These are phyloP conservation scores for Naganishia vishniacii DNA, from an alignment of 768 basidiomycete species.

Conservation along the genomic window DNA sequence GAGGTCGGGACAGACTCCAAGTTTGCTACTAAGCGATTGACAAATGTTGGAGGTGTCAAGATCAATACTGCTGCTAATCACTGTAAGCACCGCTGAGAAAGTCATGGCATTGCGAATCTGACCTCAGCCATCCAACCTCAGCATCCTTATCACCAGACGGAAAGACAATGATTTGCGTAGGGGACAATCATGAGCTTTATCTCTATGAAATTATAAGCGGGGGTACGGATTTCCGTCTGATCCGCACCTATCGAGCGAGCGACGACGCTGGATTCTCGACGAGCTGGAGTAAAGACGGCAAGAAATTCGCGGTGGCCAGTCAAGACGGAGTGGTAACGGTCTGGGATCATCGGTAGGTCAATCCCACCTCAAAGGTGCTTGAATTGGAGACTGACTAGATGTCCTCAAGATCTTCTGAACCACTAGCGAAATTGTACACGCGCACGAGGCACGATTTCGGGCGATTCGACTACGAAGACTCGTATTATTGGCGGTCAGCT, in stretches of 20 bases:
- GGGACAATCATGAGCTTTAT: conserved; percentile 80
- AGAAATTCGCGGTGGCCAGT: conserved; percentile 47
- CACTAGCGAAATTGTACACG: conserved; percentile 42
- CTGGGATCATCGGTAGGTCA: conserved; percentile 43
- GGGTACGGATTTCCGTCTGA: conserved; percentile 56
- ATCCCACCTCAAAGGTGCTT: no score
- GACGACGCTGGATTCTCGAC: conserved; percentile 46
- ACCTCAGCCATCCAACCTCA: conserved; percentile 42
- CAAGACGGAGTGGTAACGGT: conserved; percentile 49
- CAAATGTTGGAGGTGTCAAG: conserved; percentile 38
- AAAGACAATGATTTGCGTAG: conserved; percentile 76
- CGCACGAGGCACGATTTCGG: conserved; percentile 18
- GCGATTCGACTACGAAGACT: conserved; percentile 29
- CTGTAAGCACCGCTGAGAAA: conserved; percentile 37
- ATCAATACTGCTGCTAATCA: conserved; percentile 45
- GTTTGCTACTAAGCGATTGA: conserved; percentile 32
- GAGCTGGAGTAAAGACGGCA: conserved; percentile 46
- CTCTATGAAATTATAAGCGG: conserved; percentile 72
- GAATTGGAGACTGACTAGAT: background rate
- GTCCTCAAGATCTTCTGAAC: conserved; percentile 35
- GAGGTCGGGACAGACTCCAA: conserved; percentile 9
- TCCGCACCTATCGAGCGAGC: conserved; percentile 57
- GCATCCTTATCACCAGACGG: conserved; percentile 88
- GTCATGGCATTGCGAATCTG: no score
- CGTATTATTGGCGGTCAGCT: conserved; percentile 19